phyloP scores from a whole-genome alignment of 257 asterid species.

The Solanum chaucha region DNA sequence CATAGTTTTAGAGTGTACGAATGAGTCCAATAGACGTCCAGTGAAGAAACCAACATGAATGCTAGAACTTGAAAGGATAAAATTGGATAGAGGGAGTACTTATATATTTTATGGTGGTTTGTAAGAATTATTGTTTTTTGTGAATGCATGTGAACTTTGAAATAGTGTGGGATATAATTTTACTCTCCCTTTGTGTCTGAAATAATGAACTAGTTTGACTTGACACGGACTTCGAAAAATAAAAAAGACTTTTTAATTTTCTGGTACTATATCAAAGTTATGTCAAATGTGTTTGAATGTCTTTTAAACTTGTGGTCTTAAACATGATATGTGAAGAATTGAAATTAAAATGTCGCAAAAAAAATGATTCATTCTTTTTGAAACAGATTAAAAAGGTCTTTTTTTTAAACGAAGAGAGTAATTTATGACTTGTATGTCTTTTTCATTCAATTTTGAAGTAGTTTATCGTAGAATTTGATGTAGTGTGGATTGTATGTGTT shows the following conservation, averaged over 20 bases:
- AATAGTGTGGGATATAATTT: neutral
- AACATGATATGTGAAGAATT: accelerated
- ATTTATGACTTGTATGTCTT: neutral
- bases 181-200: no score
- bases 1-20: no score
- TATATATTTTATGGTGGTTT: no score
- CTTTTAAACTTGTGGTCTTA: neutral
- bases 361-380: no score
- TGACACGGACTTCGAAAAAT: neutral
- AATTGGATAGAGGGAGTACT: no score
- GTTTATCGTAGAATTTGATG: neutral
- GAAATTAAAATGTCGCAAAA: no score
- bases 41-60: no score
- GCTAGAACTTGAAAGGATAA: no score
- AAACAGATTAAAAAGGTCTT: no score
- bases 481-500: neutral
- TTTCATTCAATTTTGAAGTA: neutral
- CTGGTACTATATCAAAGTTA: no score
- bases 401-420: neutral
- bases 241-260: accelerated
- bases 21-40: no score
- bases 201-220: no score
- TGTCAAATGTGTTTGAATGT: neutral
- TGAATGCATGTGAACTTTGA: neutral
- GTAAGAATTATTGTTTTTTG: neutral